Conservation (phyloP, 2,329 filamentous ascomycete species). For the Purpureocillium lavendulum region DNA sequence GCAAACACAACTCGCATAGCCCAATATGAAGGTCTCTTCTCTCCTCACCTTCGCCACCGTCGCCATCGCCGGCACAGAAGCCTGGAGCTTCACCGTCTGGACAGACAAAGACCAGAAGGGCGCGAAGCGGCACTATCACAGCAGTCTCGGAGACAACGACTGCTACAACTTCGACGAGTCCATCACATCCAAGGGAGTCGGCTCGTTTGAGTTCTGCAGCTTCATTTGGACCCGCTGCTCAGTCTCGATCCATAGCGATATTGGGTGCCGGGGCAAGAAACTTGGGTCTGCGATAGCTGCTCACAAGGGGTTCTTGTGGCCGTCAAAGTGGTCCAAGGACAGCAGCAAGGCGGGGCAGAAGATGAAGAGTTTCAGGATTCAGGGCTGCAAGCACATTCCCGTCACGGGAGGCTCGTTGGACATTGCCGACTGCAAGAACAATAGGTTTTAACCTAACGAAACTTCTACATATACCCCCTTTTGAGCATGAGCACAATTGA, state of each 20-base stretch:
- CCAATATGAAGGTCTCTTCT: not conserved
- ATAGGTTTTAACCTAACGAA: not conserved
- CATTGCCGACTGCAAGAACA: too few species aligned
- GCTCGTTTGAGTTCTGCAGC: constrained; percentile 2
- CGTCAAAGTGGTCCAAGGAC: constrained; percentile 1
- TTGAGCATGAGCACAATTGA: too few species aligned
- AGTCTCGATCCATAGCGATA: not conserved
- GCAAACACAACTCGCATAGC: too few species aligned
- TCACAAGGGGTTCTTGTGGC: not conserved
- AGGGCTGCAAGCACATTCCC: constrained; percentile 5
- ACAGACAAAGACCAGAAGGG: constrained; percentile 2
- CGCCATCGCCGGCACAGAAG: constrained; percentile 2
- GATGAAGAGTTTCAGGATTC: constrained; percentile 5
- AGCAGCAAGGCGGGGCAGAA: constrained; percentile 1
- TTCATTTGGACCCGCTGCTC: constrained; percentile 1
- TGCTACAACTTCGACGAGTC: constrained; percentile 3
- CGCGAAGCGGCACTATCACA: constrained; percentile 1
- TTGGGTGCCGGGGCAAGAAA: constrained; percentile 2
- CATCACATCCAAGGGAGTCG: constrained; percentile 4
- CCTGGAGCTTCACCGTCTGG: constrained; percentile 7
- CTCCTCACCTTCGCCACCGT: not conserved
- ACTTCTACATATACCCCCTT: too few species aligned
- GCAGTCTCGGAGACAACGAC: constrained; percentile 2
- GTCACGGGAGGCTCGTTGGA: not conserved
- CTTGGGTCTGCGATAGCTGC: constrained; percentile 1